Base-by-base conservation (phyloP, 306 rosid species). In the Chamaecrista fasciculata region DNA sequence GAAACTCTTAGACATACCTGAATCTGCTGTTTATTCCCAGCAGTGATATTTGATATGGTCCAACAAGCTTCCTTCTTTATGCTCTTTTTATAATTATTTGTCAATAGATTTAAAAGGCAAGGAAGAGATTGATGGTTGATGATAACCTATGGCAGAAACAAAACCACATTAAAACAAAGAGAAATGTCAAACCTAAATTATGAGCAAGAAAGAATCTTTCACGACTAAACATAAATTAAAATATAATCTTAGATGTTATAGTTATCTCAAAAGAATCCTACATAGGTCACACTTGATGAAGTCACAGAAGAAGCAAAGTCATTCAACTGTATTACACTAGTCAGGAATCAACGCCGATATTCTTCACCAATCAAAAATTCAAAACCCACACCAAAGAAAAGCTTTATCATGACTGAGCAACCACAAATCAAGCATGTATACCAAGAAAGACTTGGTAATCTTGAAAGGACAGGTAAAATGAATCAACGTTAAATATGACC, bases 61-160 rank as follows among this genome's bases (percentile, higher is more conserved):
- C 96, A 90, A 75, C 96, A 90, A 10, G 96, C 96, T 76, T 90
- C 96, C 77, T 90, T 90, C 88, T 90, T 90, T 71, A 90, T 87
- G 84, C 95, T 87, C 76, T 90, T 90, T 73, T 90, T 90, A 59
- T 80, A 80, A 84, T 80, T 87, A 69, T 84, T 84, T 15, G 70
- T 79, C 83, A 87, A 79, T 5, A 87, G 78, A 40, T 56, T 82
- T 69, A 84, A 79, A 65, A 90, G 79, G 62, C 87, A 77, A 31
- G 91, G 88, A 25, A 90, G 86, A 21, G 88, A 86, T 75, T 84
- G 85, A 48, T 90, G 95, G 33, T 80, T 73, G 75, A 90, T 90
- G 24, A 90, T 90, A 57, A 87, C 90, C 96, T 90, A 61, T 26
- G 52, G 52, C 15, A 76, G 46, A 8, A 73, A 42, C 21, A 59